A percentile compares a stretch with the other conserved stretches of the same genome.
These are phyloP conservation scores for Podospora pseudocomata DNA, from an alignment of 495 filamentous ascomycete genomes.

Conservation along the genomic window DNA sequence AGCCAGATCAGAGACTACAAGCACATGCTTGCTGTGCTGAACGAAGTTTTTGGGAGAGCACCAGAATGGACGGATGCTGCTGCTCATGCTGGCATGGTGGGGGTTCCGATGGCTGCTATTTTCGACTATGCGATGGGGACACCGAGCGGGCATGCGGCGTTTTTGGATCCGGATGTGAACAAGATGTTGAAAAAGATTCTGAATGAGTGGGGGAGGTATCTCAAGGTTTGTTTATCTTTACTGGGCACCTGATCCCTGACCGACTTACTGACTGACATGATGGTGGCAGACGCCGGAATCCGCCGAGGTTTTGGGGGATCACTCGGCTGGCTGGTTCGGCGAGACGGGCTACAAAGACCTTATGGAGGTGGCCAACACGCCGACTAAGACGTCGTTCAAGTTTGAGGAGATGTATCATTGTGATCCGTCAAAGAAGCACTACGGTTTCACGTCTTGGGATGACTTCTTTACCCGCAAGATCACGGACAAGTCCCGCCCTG, in stretches of 20 bases:
- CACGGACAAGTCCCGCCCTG: constrained; percentile 51
- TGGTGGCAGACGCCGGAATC: constrained; percentile 48
- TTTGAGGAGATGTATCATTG: constrained; percentile 54
- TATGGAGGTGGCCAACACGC: constrained; percentile 47
- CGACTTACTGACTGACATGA: too few relatives aligned
- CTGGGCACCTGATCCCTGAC: too few relatives aligned
- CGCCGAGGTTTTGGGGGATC: constrained; percentile 51
- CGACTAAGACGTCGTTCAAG: constrained; percentile 36
- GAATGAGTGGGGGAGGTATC: constrained; percentile 61
- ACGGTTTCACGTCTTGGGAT: constrained; percentile 71
- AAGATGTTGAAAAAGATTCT: constrained; percentile 63
- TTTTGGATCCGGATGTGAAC: constrained; percentile 65
- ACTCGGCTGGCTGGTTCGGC: constrained; percentile 60
- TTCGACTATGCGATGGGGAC: constrained; percentile 75
- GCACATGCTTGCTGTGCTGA: constrained; percentile 63
- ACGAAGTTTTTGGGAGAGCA: constrained; percentile 58
- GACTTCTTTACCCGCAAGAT: constrained; percentile 69
- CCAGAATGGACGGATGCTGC: constrained; percentile 58
- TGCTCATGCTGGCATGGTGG: constrained; percentile 58
- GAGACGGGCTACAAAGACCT: constrained; percentile 42
- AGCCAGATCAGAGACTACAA: constrained; percentile 59
- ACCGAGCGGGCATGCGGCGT: constrained; percentile 60
- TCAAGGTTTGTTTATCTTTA: constrained; percentile 34
- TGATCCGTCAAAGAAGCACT: constrained; percentile 45
- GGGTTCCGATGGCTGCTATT: constrained; percentile 63